Evolutionary conservation across 2,329 filamentous ascomycete genomes (phyloP).

Genomic region (Escovopsis sp.): DNA sequence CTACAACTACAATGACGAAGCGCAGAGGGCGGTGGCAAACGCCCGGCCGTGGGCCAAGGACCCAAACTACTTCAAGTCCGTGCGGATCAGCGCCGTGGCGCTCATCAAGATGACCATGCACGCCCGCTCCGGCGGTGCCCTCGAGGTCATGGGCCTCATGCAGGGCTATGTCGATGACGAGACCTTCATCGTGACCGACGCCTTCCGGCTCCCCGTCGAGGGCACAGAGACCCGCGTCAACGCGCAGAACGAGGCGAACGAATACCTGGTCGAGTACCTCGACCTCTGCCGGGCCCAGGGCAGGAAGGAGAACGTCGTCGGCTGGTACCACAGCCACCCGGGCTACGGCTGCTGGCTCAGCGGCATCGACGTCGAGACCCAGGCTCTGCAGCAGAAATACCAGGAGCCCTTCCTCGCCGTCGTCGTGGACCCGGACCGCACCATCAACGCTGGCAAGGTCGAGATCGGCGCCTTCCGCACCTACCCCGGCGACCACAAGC

Average conservation of each 20-base stretch:
- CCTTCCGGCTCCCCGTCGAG: conserved; percentile 85
- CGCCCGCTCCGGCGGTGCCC: conserved; percentile 77
- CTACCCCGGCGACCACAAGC: conserved; percentile 60
- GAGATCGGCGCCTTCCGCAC: conserved; percentile 96
- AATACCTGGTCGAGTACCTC: conserved; percentile 87
- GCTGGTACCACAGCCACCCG: conserved; percentile 97
- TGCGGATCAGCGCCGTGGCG: conserved; percentile 85
- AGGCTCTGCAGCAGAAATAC: conserved; percentile 71
- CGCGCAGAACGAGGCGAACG: conserved; percentile 87
- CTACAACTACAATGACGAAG: conserved; percentile 61
- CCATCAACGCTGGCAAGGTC: conserved; percentile 85
- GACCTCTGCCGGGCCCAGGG: conserved; percentile 60
- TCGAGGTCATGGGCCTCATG: conserved; percentile 98
- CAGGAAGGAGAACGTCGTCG: conserved; percentile 79
- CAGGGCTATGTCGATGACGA: conserved; percentile 81
- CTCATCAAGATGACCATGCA: conserved; percentile 99
- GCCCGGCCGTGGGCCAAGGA: conserved; percentile 63
- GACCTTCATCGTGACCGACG: conserved; percentile 83
- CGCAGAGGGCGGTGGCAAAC: conserved; percentile 50
- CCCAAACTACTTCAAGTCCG: conserved; percentile 78
- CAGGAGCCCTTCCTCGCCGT: conserved; percentile 89
- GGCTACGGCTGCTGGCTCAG: conserved; percentile 97
- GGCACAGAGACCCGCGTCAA: conserved; percentile 98
- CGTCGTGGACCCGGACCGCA: conserved; percentile 91
- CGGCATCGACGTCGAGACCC: conserved; percentile 86